Evolutionary conservation across 1,284 basidiomycete genomes (phyloP).

Genomic region (Pterulicium gracile): DNA sequence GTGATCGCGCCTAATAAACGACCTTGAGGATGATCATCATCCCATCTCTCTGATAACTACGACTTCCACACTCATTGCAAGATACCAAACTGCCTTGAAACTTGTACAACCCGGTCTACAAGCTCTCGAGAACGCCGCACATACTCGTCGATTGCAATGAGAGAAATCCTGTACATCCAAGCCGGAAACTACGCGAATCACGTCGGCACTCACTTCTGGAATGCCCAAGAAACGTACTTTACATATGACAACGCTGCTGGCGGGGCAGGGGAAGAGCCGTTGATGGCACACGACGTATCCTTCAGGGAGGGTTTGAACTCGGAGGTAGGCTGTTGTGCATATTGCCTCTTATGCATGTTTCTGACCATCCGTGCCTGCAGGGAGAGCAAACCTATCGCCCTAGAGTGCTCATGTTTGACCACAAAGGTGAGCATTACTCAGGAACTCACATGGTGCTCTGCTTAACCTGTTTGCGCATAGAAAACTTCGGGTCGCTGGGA

Average conservation of each 20-base stretch:
- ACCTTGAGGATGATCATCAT: no score
- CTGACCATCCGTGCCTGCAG: slow-evolving; percentile 21
- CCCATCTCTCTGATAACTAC: no score
- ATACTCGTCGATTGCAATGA: no score
- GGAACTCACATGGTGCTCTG: neutral
- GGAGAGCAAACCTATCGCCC: slow-evolving; percentile 49
- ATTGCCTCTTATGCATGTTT: slow-evolving; percentile 2
- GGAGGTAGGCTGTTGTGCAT: slow-evolving; percentile 24
- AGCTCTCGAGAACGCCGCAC: no score
- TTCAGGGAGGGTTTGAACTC: slow-evolving; percentile 48
- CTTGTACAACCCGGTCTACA: no score
- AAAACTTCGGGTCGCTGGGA: slow-evolving; percentile 50
- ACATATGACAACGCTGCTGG: slow-evolving; percentile 23
- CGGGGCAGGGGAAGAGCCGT: slow-evolving; percentile 24
- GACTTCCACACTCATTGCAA: no score
- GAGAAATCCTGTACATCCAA: slow-evolving; percentile 70
- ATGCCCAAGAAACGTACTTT: slow-evolving; percentile 64
- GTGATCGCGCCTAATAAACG: no score
- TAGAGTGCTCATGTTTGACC: slow-evolving; percentile 52
- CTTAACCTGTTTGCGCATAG: slow-evolving; percentile 9
- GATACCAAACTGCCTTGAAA: no score
- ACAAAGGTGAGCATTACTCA: slow-evolving; percentile 41
- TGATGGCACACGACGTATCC: slow-evolving; percentile 44
- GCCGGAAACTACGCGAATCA: slow-evolving; percentile 59
- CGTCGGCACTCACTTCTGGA: slow-evolving; percentile 71